A percentile compares a stretch with the other conserved stretches of the same genome.
Conservation (phyloP, 345 rosid species). For the Hypericum androsaemum region DNA sequence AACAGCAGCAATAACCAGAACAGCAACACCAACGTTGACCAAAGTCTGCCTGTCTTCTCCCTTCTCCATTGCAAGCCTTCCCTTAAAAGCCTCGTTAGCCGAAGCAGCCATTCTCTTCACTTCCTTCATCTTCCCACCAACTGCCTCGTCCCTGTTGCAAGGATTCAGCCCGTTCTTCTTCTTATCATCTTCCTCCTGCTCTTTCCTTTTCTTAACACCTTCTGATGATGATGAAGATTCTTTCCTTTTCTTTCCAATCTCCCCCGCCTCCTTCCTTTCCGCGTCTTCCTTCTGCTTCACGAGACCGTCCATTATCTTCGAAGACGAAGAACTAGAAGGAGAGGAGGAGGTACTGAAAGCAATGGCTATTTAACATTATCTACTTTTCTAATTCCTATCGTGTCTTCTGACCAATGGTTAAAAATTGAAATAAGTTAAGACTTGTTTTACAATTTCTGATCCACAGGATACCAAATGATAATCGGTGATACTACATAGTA, state of each 20-base stretch:
- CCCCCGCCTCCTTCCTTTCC: not conserved
- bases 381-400: too few relatives aligned
- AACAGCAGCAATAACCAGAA: too few relatives aligned
- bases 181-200: too few relatives aligned
- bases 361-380: too few relatives aligned
- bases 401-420: too few relatives aligned
- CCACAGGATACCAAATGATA: too few relatives aligned
- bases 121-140: constrained; percentile 15
- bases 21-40: constrained; percentile 52
- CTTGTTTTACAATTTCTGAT: too few relatives aligned
- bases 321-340: not conserved
- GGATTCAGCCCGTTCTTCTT: too few relatives aligned
- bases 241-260: constrained; percentile 9
- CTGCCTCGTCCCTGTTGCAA: constrained; percentile 5
- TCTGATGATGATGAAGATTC: not conserved
- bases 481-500: too few relatives aligned
- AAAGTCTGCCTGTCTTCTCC: constrained; percentile 42
- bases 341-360: constrained; percentile 7
- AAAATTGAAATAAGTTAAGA: too few relatives aligned
- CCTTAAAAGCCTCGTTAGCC: constrained; percentile 23
- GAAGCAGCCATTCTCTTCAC: constrained; percentile 10
- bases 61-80: constrained; percentile 10
- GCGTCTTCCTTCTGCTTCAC: constrained; percentile 7
- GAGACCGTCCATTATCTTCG: too few relatives aligned
- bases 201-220: constrained; percentile 14